Evolutionary conservation across 176 grass and related monocot species (phyloP).

Genomic region (Oryza glumipatula): DNA sequence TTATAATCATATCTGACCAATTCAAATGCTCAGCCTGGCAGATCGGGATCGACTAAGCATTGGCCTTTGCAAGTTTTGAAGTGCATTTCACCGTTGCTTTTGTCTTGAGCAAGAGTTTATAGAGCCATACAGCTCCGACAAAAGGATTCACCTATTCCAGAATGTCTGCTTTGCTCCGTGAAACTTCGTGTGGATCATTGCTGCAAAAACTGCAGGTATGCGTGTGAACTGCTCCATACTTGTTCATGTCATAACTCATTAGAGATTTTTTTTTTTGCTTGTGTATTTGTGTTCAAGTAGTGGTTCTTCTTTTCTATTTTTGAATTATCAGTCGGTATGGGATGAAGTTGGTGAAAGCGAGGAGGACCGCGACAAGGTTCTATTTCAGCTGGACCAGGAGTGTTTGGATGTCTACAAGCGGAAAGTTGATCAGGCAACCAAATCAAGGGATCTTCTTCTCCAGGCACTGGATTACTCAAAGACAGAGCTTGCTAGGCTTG

Average conservation of each 20-base stretch:
- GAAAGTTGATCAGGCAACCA: conserved; percentile 53
- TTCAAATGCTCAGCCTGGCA: not conserved
- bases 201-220: conserved; percentile 56
- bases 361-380: conserved; percentile 42
- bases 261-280: not conserved
- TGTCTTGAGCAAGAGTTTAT: not conserved
- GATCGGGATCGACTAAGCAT: not conserved
- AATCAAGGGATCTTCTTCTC: conserved; percentile 54
- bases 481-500: conserved; percentile 52
- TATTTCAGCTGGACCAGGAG: conserved; percentile 59
- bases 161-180: conserved; percentile 40
- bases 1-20: conserved; percentile 6
- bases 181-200: conserved; percentile 53
- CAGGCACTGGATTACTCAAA: conserved; percentile 57
- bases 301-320: not conserved
- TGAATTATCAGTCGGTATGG: conserved; percentile 43
- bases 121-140: not conserved
- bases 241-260: not conserved
- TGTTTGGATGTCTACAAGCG: conserved; percentile 56
- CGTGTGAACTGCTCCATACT: conserved; percentile 9
- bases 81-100: not conserved
- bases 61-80: not conserved
- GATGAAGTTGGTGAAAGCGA: conserved; percentile 51
- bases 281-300: not conserved
- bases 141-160: not conserved